These are phyloP conservation scores for Candida rishiriensis DNA, from an alignment of 805 yeast genomes.

Conservation along the genomic window DNA sequence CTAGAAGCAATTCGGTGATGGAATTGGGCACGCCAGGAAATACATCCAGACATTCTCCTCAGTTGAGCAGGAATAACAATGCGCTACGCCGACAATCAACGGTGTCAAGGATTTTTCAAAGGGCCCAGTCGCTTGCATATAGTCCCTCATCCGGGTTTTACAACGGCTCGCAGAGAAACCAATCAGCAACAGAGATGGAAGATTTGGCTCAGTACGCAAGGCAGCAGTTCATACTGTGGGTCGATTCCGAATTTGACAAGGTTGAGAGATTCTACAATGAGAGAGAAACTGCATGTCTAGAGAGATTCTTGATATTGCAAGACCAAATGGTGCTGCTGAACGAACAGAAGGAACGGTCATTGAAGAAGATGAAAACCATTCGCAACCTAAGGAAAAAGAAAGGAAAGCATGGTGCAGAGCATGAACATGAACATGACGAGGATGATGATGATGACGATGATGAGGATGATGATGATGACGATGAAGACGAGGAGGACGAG, in stretches of 20 bases:
- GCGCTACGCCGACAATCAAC: conserved; percentile 21
- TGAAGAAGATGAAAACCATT: conserved; percentile 7
- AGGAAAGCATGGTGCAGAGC: no score
- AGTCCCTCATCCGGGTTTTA: conserved; percentile 3
- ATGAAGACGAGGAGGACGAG: conserved; percentile 11
- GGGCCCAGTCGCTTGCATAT: conserved; percentile 12
- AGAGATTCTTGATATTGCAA: conserved; percentile 56
- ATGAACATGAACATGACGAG: neutral
- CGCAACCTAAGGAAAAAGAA: conserved; percentile 2
- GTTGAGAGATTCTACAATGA: conserved; percentile 58
- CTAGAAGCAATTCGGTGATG: no score
- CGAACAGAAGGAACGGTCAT: conserved; percentile 40
- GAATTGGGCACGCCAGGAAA: no score
- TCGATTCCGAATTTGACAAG: conserved; percentile 54
- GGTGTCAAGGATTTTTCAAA: conserved; percentile 15
- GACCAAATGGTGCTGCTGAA: conserved; percentile 64
- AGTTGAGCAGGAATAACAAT: conserved; percentile 1
- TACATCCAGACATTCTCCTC: no score
- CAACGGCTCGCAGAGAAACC: conserved; percentile 1
- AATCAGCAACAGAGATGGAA: conserved; percentile 23
- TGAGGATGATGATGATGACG: conserved; percentile 8
- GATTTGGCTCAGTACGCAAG: conserved; percentile 35
- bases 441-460: neutral
- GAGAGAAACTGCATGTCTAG: conserved; percentile 56
- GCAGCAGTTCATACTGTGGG: conserved; percentile 58